Percentiles rank a stretch among this genome's conserved stretches.
These are phyloP conservation scores for Mucor plumbeus DNA, from an alignment of 371 early-diverging fungal genomes.

Conservation along the genomic window DNA sequence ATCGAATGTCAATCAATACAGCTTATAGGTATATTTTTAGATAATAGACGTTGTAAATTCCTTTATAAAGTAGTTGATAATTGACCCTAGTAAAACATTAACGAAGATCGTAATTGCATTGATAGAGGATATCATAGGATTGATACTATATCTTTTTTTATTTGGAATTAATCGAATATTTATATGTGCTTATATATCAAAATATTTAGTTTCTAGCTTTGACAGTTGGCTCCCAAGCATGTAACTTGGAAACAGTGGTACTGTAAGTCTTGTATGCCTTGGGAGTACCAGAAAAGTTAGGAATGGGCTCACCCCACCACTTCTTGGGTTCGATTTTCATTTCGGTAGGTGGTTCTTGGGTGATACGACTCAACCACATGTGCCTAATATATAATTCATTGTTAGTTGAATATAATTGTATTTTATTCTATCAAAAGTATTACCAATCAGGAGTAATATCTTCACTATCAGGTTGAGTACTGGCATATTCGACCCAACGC, in stretches of 20 bases:
- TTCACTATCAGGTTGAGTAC: conserved; percentile 76
- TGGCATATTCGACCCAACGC: conserved; percentile 91
- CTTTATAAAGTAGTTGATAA: no score
- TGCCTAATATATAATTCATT: conserved; percentile 62
- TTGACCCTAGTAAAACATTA: no score
- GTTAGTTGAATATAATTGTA: neutral
- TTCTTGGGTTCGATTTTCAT: conserved; percentile 48
- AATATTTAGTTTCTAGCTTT: conserved; percentile 44
- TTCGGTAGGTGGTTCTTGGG: conserved; percentile 82
- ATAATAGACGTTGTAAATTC: no score
- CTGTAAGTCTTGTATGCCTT: conserved; percentile 85
- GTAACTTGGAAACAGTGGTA: conserved; percentile 84
- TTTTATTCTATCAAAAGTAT: neutral
- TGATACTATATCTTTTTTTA: neutral
- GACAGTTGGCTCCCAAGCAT: conserved; percentile 78
- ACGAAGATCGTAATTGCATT: neutral
- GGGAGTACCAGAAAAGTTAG: conserved; percentile 75
- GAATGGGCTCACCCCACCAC: conserved; percentile 56
- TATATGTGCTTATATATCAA: neutral
- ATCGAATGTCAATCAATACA: no score
- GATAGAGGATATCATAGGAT: neutral
- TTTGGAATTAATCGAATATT: neutral
- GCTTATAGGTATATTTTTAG: no score
- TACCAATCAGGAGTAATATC: conserved; percentile 94
- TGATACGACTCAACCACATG: conserved; percentile 87